Conservation (phyloP, 73 alveolate species). For the Paramecium caudatum region DNA sequence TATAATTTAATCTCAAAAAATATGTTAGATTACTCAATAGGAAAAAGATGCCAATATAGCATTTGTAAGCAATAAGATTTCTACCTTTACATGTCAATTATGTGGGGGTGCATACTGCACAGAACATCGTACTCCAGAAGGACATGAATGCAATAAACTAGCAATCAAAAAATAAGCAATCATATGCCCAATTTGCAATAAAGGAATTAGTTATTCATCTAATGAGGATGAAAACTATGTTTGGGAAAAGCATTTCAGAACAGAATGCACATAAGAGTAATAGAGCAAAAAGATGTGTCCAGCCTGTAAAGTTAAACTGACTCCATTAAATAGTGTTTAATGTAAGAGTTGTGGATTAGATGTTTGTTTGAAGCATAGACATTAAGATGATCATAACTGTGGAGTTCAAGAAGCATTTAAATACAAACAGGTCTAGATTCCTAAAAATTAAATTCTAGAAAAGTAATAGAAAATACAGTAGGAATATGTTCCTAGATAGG, state of each 20-base stretch:
- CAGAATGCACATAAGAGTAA: background rate
- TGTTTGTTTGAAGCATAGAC: slow-evolving; percentile 29
- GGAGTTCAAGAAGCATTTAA: background rate
- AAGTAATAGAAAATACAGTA: too few species aligned
- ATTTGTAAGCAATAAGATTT: slow-evolving; percentile 22
- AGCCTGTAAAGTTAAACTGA: background rate
- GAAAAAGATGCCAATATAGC: background rate
- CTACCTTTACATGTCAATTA: background rate
- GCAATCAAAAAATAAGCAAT: background rate
- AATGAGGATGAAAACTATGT: background rate
- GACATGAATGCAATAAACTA: slow-evolving; percentile 40
- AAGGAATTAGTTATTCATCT: background rate
- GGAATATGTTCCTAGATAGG: too few species aligned
- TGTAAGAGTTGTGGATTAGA: slow-evolving; percentile 1
- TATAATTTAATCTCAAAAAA: background rate
- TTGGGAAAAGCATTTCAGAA: slow-evolving; percentile 25
- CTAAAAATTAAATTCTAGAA: background rate
- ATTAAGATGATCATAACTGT: slow-evolving; percentile 19
- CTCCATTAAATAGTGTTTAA: background rate
- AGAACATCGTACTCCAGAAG: slow-evolving; percentile 41
- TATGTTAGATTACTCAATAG: background rate
- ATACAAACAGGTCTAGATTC: background rate
- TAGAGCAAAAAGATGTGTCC: background rate
- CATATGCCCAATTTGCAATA: slow-evolving; percentile 5
- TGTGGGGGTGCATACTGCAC: background rate